These are phyloP conservation scores for Phaeosphaeria sp. DNA, from an alignment of 2,329 filamentous ascomycete species.

Conservation along the genomic window DNA sequence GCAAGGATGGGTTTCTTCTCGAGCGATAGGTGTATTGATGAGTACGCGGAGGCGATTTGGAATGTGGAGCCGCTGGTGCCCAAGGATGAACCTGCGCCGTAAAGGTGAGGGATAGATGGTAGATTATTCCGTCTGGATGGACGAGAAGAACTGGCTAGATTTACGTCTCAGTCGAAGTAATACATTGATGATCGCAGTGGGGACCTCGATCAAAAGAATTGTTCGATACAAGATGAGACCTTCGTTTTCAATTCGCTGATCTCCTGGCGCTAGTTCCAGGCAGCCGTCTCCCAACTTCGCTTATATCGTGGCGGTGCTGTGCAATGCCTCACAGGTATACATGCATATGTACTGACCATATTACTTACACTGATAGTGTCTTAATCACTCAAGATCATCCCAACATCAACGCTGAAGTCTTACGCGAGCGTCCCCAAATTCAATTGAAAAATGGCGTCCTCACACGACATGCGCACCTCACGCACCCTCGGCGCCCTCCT, in stretches of 20 bases:
- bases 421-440: too few species aligned
- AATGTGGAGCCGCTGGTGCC: slow-evolving; percentile 82
- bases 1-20: slow-evolving; percentile 97
- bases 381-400: neutral
- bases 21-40: slow-evolving; percentile 92
- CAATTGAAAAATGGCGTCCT: neutral
- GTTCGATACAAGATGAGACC: too few species aligned
- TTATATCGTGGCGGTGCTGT: neutral
- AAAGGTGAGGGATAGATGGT: neutral
- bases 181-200: neutral
- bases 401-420: too few species aligned
- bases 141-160: neutral
- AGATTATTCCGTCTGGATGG: neutral
- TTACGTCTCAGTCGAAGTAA: neutral
- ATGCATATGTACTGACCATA: neutral
- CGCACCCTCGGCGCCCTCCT: slow-evolving; percentile 54
- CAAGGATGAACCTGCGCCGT: slow-evolving; percentile 36
- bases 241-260: neutral
- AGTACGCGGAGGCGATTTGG: slow-evolving; percentile 98
- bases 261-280: neutral
- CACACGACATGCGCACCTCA: slow-evolving; percentile 20
- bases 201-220: too few species aligned
- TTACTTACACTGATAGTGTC: too few species aligned
- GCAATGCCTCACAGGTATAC: neutral
- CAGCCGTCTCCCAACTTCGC: neutral